Base-by-base conservation (phyloP, 1,139 yeast genomes). In the Taphrina betulina region DNA sequence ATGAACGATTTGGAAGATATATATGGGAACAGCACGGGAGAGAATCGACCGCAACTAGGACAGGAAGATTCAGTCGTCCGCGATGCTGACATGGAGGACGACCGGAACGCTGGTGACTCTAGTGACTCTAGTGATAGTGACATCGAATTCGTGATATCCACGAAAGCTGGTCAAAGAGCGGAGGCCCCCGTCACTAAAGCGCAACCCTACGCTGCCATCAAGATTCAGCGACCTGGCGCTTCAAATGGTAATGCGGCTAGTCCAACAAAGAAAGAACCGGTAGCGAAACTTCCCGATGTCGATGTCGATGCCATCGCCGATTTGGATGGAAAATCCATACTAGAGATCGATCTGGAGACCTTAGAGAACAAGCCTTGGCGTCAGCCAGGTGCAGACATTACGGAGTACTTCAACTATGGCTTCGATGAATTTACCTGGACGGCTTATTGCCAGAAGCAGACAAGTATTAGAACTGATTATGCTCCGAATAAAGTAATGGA, bases 281-380 rank as follows among this genome's bases (percentile, higher is more conserved):
- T 54, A 26, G 56, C 60, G 64, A 66, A 69, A 60, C 68, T 70
- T 61, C 61, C 76, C 77, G 62, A 74, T 74, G 75, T 92, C 19
- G 95, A 90, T 65, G 75, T 92, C 10, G 81, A 88, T 63, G 81
- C 81, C 20, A 85, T 86, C 16, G 96, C 94, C 0, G 82, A 81
- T 60, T 80, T 78, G 62, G 85, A 90, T 57, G 97, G 95, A 3
- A 78, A 81, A 63, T 95, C 95, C 2, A 74, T 94, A 53, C 86
- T 95, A 0, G 83, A 85, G 63, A 76, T 90, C n/a, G 85, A 87
- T 62, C 76, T 90, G 17, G 95, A 86, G 61, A 84, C 82, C 51
- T 73, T 90, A 45, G 89, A 87, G 62, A 95, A 88, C 62, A 94
- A 94, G 71, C 98, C 98, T 2, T 92, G 99, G 99, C 78, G 98